Evolutionary conservation across 2,329 filamentous ascomycete genomes (phyloP), one percentile per base, ranked within the genome.

Genomic region (Apiospora aurea): DNA sequence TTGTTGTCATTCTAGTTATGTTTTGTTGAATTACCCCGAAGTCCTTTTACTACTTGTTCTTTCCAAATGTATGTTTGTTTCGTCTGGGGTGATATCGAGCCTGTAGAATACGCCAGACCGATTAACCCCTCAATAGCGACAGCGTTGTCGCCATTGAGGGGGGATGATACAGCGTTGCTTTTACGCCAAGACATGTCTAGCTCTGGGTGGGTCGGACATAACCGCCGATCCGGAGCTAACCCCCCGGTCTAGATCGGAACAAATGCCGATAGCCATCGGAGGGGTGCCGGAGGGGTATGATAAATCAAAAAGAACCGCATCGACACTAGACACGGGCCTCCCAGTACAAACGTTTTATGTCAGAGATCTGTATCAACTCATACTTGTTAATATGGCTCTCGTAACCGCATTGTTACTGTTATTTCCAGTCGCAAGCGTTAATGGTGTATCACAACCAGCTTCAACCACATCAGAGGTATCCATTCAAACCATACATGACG

Each of bases 251-350:
- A 8, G 10, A 51, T 51, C 49, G 49, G 49, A 26, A 51, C n/a
- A 51, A 51, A n/a, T 51, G n/a, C 49, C 49, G 49, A 26, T 24
- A 51, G 49, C 49, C 49, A 51, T 51, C n/a, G 49, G 49, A 51
- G 49, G 49, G 49, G 11, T 24, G n/a, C 49, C 49, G 49, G n/a
- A 51, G 49, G 49, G n/a, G n/a, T 51, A 51, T 14, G 49, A 24
- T 26, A 26, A 26, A n/a, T 5, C n/a, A 14, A 26, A 49, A 51
- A 2, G 11, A 24, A 24, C n/a, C 7, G 21, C 11, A 24, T 10
- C 18, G 10, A 24, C 47, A 51, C 26, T 3, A 26, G 21, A 2
- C 14, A 14, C n/a, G 2, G n/a, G 10, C 4, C 13, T 47, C 8
- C 5, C 4, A 7, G 24, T 14, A 13, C 21, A 13, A 24, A 1